These are phyloP conservation scores for Phytophthora crassamura DNA, from an alignment of 352 stramenopile species.

Conservation along the genomic window DNA sequence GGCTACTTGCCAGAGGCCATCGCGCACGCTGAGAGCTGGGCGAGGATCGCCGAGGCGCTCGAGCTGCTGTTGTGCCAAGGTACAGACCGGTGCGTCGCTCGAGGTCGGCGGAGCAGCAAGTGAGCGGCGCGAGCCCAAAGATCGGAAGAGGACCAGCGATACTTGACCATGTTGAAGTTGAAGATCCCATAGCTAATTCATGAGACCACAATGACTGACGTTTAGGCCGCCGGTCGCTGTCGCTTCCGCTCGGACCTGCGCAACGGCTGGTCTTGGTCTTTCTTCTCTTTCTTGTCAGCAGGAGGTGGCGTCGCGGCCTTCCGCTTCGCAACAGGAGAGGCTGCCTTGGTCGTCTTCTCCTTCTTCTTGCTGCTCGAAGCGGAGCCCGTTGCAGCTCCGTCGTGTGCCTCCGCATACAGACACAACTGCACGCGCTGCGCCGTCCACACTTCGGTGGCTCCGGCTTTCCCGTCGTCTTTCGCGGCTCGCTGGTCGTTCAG, in stretches of 20 bases:
- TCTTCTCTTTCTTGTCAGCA: constrained; percentile 14
- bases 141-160: background rate
- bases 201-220: background rate
- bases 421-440: constrained; percentile 76
- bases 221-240: constrained; percentile 11
- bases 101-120: constrained; percentile 12
- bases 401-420: constrained; percentile 58
- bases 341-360: constrained; percentile 21
- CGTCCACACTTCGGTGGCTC: constrained; percentile 48
- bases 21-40: constrained; percentile 64
- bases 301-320: constrained; percentile 8
- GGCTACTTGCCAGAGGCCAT: constrained; percentile 84
- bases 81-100: constrained; percentile 22
- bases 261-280: constrained; percentile 13
- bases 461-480: constrained; percentile 31
- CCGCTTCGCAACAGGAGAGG: constrained; percentile 25
- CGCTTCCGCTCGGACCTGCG: constrained; percentile 36
- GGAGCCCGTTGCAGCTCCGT: constrained; percentile 4
- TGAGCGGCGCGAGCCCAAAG: background rate
- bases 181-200: constrained; percentile 15
- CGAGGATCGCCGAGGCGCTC: constrained; percentile 63
- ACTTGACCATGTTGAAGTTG: constrained; percentile 27
- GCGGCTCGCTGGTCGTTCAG: constrained; percentile 48
- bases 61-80: constrained; percentile 52
- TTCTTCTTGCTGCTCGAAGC: constrained; percentile 15